Evolutionary conservation across 139 green algal species (phyloP).

Genomic region (Coelastrella sp.): DNA sequence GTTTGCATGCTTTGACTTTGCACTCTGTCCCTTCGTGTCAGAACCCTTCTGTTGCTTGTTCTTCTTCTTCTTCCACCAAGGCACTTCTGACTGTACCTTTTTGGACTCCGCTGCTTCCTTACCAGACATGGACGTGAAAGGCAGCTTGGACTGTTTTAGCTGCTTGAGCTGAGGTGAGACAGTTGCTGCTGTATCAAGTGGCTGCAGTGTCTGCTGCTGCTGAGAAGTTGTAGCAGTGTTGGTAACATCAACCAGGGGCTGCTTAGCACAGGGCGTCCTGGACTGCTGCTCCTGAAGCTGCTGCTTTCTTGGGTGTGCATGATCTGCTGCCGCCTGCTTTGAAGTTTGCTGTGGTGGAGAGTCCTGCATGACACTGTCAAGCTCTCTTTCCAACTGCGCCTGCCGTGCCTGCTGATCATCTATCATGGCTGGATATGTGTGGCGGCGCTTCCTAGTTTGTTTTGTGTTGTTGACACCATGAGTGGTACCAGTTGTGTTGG

Average conservation of each 20-base stretch:
- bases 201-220: neutral
- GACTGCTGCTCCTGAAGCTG: neutral
- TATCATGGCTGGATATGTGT: neutral
- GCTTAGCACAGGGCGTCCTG: neutral
- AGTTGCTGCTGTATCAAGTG: neutral
- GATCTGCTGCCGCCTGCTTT: no score
- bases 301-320: neutral
- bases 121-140: neutral
- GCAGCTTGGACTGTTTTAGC: slow-evolving; percentile 24
- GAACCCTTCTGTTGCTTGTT: neutral
- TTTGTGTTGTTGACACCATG: no score
- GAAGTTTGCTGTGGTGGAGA: no score
- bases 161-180: neutral
- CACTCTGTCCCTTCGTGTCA: neutral
- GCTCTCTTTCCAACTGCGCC: no score
- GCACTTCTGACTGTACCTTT: neutral
- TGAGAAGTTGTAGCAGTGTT: neutral
- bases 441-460: neutral
- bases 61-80: slow-evolving; percentile 4
- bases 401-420: neutral
- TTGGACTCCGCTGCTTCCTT: neutral
- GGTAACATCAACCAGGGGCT: neutral
- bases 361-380: no score
- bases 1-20: neutral
- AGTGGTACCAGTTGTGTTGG: neutral